Evolutionary conservation across 176 grass and related monocot genomes (phyloP).

Genomic region (Carex pumila): DNA sequence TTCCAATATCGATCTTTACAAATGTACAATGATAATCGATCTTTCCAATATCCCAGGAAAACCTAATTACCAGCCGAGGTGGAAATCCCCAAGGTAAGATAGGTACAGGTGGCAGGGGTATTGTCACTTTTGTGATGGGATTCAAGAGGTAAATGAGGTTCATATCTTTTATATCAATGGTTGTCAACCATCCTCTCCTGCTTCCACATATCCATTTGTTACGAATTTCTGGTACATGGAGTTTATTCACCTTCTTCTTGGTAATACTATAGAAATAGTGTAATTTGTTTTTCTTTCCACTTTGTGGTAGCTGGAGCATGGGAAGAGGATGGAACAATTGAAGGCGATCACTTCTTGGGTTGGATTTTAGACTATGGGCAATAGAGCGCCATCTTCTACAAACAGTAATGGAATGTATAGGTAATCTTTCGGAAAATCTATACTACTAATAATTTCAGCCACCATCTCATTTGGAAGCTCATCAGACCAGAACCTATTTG

Average conservation of each 20-base stretch:
- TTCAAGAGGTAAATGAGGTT: no score
- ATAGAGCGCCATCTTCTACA: background rate
- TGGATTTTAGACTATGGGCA: background rate
- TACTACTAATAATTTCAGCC: background rate
- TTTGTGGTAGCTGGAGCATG: background rate
- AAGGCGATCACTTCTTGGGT: background rate
- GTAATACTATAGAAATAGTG: slow-evolving; percentile 3
- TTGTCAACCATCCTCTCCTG: no score
- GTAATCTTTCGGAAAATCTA: background rate
- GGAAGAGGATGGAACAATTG: background rate
- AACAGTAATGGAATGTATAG: background rate
- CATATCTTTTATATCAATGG: no score
- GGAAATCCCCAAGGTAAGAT: no score
- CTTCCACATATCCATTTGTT: background rate
- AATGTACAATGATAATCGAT: background rate
- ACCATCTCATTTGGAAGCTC: background rate
- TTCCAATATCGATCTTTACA: no score
- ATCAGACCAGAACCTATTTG: background rate
- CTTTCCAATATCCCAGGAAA: background rate
- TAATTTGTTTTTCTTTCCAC: background rate
- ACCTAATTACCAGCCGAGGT: no score
- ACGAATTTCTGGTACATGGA: background rate
- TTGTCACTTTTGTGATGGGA: background rate
- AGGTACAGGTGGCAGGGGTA: background rate
- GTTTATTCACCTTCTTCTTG: background rate